Evolutionary conservation across 805 yeast species (phyloP).

Genomic region (Candida khao-thaluensis): DNA sequence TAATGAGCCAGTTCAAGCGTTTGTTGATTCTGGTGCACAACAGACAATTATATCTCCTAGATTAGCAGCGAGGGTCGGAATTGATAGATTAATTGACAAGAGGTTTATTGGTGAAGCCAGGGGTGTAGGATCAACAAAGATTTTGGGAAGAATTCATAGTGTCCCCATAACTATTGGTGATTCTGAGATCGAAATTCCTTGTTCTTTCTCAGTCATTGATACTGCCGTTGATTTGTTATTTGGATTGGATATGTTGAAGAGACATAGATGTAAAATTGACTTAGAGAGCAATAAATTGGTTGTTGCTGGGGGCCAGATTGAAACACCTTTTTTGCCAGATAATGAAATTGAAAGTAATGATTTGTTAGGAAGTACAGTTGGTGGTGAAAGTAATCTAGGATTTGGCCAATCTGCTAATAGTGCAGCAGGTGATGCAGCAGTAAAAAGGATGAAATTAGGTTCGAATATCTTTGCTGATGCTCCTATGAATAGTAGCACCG

Average conservation of each 20-base stretch:
- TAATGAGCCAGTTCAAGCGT: conserved; percentile 80
- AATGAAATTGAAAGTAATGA: conserved; percentile 53
- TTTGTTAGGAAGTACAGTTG: conserved; percentile 17
- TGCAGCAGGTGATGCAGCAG: conserved; percentile 23
- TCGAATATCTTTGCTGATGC: conserved; percentile 11
- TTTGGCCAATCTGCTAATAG: conserved; percentile 37
- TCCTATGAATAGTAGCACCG: not conserved
- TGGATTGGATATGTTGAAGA: conserved; percentile 87
- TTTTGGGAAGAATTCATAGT: conserved; percentile 82
- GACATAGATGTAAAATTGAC: conserved; percentile 83
- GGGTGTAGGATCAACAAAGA: conserved; percentile 84
- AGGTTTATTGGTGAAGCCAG: conserved; percentile 79
- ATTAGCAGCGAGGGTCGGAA: conserved; percentile 70
- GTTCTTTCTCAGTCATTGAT: conserved; percentile 52
- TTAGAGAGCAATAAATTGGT: conserved; percentile 60
- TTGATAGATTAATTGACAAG: conserved; percentile 72
- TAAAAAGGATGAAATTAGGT: conserved; percentile 15
- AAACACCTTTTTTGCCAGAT: conserved; percentile 71
- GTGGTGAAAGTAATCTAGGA: conserved; percentile 20
- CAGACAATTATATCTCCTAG: conserved; percentile 77
- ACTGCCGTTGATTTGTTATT: conserved; percentile 70
- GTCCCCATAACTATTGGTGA: conserved; percentile 80
- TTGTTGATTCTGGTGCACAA: conserved; percentile 97
- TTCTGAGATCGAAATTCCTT: conserved; percentile 37
- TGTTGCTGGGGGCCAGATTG: conserved; percentile 61